Percentiles rank a stretch among this genome's conserved stretches.
Conservation (phyloP, 768 basidiomycete species). For the Psilocybe azurescens region DNA sequence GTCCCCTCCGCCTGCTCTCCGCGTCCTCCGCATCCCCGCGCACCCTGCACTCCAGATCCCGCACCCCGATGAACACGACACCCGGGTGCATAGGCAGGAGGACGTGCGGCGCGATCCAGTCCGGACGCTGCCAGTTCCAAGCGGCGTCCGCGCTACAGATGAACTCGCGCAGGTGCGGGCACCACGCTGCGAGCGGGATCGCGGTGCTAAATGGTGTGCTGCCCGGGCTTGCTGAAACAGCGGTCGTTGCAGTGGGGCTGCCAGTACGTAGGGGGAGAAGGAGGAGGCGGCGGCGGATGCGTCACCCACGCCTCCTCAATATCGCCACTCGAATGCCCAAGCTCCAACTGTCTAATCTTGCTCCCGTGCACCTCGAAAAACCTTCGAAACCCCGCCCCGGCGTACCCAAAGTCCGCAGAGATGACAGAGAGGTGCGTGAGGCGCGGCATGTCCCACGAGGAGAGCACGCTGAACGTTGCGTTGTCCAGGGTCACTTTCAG, state of each 20-base stretch:
- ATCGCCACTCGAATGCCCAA: slow-evolving; percentile 72
- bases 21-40: slow-evolving; percentile 45
- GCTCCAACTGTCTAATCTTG: slow-evolving; percentile 67
- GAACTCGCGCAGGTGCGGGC: slow-evolving; percentile 71
- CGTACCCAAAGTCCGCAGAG: slow-evolving; percentile 73
- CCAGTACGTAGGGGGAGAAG: slow-evolving; percentile 25
- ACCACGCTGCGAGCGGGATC: slow-evolving; percentile 66
- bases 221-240: background rate
- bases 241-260: background rate
- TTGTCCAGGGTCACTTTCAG: slow-evolving; percentile 77
- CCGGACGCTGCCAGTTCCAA: slow-evolving; percentile 81
- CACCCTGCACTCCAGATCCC: slow-evolving; percentile 71
- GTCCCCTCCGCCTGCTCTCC: slow-evolving; percentile 20
- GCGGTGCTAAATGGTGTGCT: slow-evolving; percentile 11
- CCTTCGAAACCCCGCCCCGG: slow-evolving; percentile 63
- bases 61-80: slow-evolving; percentile 71
- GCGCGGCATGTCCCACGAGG: slow-evolving; percentile 68
- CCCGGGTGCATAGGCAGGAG: slow-evolving; percentile 67
- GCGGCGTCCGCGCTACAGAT: slow-evolving; percentile 80
- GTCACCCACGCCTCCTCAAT: slow-evolving; percentile 74
- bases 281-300: slow-evolving; percentile 39
- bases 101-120: slow-evolving; percentile 83
- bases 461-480: slow-evolving; percentile 68
- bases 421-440: slow-evolving; percentile 71
- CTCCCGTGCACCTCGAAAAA: slow-evolving; percentile 73